phyloP scores from a whole-genome alignment of 257 asterid species.

The Solanum medicagineum region DNA sequence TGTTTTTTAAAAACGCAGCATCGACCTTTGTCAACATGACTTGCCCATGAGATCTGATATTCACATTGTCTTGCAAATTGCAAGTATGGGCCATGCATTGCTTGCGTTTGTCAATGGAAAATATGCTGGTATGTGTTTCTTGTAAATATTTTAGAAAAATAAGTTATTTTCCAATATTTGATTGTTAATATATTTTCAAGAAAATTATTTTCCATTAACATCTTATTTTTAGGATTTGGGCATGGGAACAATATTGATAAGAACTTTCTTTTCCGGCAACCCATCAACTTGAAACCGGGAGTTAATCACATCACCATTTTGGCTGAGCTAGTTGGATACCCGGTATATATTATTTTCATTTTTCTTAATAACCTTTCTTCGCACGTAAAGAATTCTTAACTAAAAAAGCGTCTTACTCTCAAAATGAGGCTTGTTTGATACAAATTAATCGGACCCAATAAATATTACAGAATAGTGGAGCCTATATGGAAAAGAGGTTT shows the following conservation, averaged over 20 bases:
- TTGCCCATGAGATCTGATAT: constrained; percentile 69
- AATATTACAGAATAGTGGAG: constrained; percentile 75
- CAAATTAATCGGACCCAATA: background rate
- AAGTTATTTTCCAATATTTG: background rate
- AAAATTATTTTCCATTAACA: background rate
- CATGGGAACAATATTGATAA: constrained; percentile 84
- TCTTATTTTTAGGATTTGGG: constrained; percentile 37
- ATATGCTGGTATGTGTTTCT: constrained; percentile 43
- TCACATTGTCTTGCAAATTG: constrained; percentile 53
- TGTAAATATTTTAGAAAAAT: background rate
- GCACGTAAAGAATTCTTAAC: background rate
- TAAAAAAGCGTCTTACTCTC: background rate
- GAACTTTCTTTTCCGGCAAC: constrained; percentile 50
- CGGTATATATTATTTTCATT: constrained; percentile 36
- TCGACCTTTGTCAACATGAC: constrained; percentile 41
- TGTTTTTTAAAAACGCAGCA: constrained; percentile 13
- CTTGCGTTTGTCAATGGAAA: constrained; percentile 64
- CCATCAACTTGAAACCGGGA: constrained; percentile 42
- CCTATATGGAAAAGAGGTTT: constrained; percentile 86
- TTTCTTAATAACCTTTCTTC: background rate
- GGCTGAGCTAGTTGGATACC: constrained; percentile 68
- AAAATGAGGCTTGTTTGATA: background rate
- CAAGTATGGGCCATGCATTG: constrained; percentile 86
- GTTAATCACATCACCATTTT: constrained; percentile 46
- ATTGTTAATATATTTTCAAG: background rate